Conservation (phyloP, 2,329 filamentous ascomycete species). For the Cladophialophora yegresii region DNA sequence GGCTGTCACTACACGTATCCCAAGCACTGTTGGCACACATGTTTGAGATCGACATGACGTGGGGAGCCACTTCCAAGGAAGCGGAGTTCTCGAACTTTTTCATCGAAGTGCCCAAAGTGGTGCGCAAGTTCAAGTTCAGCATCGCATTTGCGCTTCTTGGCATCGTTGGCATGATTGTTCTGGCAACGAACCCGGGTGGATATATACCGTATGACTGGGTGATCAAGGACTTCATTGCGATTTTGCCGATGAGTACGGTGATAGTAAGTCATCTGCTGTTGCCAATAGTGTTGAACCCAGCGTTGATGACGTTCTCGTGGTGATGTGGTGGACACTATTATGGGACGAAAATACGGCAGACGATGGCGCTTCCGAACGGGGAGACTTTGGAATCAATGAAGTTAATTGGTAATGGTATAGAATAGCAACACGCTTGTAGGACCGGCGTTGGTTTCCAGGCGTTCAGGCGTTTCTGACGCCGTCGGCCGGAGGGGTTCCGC, state of each 20-base stretch:
- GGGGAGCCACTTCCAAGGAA: slow-evolving; percentile 83
- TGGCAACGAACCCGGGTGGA: slow-evolving; percentile 42
- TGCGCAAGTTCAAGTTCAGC: slow-evolving; percentile 72
- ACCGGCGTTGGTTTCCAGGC: not conserved
- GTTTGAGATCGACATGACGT: slow-evolving; percentile 79
- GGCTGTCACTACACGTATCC: slow-evolving; percentile 75
- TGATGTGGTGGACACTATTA: slow-evolving; percentile 6
- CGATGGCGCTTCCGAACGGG: not conserved
- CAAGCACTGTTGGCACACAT: slow-evolving; percentile 79
- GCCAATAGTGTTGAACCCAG: slow-evolving; percentile 39
- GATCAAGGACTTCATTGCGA: slow-evolving; percentile 60
- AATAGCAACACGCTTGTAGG: not conserved
- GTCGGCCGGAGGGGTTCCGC: not conserved
- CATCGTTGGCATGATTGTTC: slow-evolving; percentile 54
- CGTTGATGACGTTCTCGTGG: slow-evolving; percentile 40
- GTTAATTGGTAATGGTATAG: not conserved
- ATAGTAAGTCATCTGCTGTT: slow-evolving; percentile 42
- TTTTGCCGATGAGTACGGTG: slow-evolving; percentile 60
- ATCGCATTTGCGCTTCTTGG: slow-evolving; percentile 50
- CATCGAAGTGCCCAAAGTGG: slow-evolving; percentile 75
- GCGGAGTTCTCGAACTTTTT: slow-evolving; percentile 73
- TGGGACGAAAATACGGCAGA: not conserved
- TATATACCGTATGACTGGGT: slow-evolving; percentile 55
- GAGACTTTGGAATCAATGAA: not conserved
- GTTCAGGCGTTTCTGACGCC: no score